Conservation (phyloP, 306 rosid genomes). For the Morella rubra region DNA sequence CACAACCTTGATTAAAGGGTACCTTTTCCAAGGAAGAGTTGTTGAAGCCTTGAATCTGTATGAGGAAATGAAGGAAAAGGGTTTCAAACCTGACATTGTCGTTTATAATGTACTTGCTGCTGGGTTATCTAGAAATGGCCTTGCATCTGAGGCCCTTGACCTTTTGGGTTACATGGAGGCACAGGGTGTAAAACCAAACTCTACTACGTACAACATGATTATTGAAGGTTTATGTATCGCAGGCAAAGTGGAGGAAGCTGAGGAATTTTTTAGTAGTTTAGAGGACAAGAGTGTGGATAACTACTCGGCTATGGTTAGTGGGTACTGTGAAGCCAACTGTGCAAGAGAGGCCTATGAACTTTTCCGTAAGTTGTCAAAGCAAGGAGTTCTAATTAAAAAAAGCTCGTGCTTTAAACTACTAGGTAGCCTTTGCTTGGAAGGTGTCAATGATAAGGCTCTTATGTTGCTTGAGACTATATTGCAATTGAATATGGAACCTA, state of each 20-base stretch:
- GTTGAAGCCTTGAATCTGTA: constrained; percentile 40
- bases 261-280: constrained; percentile 43
- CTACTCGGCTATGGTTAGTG: constrained; percentile 64
- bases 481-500: constrained; percentile 48
- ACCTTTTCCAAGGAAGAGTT: constrained; percentile 44
- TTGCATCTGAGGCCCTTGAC: constrained; percentile 31
- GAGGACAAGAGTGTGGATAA: constrained; percentile 53
- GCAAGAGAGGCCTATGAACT: constrained; percentile 47
- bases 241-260: constrained; percentile 67
- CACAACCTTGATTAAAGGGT: constrained; percentile 76
- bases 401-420: constrained; percentile 48
- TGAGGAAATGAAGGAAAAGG: constrained; percentile 54
- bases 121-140: constrained; percentile 60
- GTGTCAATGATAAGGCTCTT: constrained; percentile 36
- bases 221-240: constrained; percentile 68
- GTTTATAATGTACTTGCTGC: constrained; percentile 66
- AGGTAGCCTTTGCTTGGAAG: constrained; percentile 52
- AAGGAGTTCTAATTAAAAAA: constrained; percentile 38
- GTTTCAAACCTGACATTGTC: constrained; percentile 66
- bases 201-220: constrained; percentile 53
- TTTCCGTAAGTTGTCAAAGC: constrained; percentile 44
- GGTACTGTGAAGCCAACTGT: constrained; percentile 63
- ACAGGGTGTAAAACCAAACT: constrained; percentile 52
- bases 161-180: constrained; percentile 56
- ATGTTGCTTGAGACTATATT: constrained; percentile 45